Evolutionary conservation across 2,329 filamentous ascomycete genomes (phyloP).

Genomic region (Verticillium isaacii): DNA sequence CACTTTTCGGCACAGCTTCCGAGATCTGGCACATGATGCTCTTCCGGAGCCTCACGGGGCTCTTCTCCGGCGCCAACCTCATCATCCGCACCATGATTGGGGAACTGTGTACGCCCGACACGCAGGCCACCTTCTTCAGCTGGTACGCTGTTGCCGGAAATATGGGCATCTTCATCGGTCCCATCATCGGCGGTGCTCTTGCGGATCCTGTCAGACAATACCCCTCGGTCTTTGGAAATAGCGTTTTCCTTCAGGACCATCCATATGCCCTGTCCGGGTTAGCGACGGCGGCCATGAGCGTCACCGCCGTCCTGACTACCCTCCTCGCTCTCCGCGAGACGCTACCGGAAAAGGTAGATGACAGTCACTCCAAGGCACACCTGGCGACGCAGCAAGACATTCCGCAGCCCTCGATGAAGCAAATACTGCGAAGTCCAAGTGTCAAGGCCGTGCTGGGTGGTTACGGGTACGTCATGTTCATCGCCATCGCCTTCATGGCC

Average conservation of each 20-base stretch:
- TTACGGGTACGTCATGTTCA: slow-evolving; percentile 61
- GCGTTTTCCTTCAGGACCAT: slow-evolving; percentile 56
- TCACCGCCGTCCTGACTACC: slow-evolving; percentile 45
- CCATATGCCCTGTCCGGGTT: slow-evolving; percentile 64
- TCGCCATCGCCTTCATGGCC: slow-evolving; percentile 69
- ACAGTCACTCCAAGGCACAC: slow-evolving; percentile 5
- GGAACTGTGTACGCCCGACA: slow-evolving; percentile 65
- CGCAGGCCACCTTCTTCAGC: slow-evolving; percentile 69
- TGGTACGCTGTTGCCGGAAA: slow-evolving; percentile 75
- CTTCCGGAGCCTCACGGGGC: slow-evolving; percentile 64
- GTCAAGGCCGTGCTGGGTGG: slow-evolving; percentile 62
- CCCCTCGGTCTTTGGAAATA: slow-evolving; percentile 47
- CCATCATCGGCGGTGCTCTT: slow-evolving; percentile 63
- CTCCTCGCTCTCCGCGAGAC: slow-evolving; percentile 61
- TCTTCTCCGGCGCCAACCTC: slow-evolving; percentile 70
- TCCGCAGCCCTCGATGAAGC: slow-evolving; percentile 4
- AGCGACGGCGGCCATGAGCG: slow-evolving; percentile 31
- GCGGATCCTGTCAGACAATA: slow-evolving; percentile 65
- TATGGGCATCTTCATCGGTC: slow-evolving; percentile 68
- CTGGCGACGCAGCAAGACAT: neutral
- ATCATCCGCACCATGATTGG: slow-evolving; percentile 73
- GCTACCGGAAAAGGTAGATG: slow-evolving; percentile 23
- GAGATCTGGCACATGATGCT: slow-evolving; percentile 71
- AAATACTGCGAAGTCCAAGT: slow-evolving; percentile 56
- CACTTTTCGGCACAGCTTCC: slow-evolving; percentile 63